phyloP scores from a whole-genome alignment of 1,284 basidiomycete species.

The Waitea zeae region DNA sequence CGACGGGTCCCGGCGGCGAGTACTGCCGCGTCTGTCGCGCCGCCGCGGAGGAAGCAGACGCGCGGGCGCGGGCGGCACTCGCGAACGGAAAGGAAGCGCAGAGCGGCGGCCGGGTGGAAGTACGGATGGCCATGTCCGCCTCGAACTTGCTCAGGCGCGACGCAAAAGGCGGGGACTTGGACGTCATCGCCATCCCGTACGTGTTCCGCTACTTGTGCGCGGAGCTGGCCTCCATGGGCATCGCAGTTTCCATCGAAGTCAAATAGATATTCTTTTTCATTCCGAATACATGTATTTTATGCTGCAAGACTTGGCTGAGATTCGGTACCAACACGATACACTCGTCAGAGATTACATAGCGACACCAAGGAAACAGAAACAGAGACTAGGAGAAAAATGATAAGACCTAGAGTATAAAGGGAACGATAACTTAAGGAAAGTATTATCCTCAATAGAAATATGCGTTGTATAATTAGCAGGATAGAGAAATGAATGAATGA shows the following conservation, averaged over 20 bases:
- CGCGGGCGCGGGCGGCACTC: slow-evolving; percentile 33
- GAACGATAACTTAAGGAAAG: too few species aligned
- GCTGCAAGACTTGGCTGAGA: neutral
- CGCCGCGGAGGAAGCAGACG: slow-evolving; percentile 43
- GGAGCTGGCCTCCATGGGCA: slow-evolving; percentile 75
- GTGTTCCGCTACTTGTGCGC: slow-evolving; percentile 85
- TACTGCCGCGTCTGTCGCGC: slow-evolving; percentile 85
- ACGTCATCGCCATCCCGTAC: slow-evolving; percentile 91
- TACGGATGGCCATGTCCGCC: slow-evolving; percentile 45
- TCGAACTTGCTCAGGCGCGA: slow-evolving; percentile 42
- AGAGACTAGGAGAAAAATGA: too few species aligned
- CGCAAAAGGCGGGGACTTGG: slow-evolving; percentile 64
- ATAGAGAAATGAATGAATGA: too few species aligned
- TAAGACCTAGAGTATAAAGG: too few species aligned
- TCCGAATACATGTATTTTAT: too few species aligned
- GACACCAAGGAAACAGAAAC: too few species aligned
- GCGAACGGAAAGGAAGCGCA: slow-evolving; percentile 27
- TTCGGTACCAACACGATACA: neutral
- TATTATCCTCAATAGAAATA: too few species aligned
- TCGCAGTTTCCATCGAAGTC: slow-evolving; percentile 63
- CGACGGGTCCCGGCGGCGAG: slow-evolving; percentile 62
- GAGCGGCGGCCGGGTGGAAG: slow-evolving; percentile 21
- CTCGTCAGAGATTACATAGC: too few species aligned
- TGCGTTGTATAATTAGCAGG: too few species aligned
- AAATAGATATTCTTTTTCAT: too few species aligned